phyloP scores from a whole-genome alignment of 805 yeast genomes.

The Yarrowia porcina region DNA sequence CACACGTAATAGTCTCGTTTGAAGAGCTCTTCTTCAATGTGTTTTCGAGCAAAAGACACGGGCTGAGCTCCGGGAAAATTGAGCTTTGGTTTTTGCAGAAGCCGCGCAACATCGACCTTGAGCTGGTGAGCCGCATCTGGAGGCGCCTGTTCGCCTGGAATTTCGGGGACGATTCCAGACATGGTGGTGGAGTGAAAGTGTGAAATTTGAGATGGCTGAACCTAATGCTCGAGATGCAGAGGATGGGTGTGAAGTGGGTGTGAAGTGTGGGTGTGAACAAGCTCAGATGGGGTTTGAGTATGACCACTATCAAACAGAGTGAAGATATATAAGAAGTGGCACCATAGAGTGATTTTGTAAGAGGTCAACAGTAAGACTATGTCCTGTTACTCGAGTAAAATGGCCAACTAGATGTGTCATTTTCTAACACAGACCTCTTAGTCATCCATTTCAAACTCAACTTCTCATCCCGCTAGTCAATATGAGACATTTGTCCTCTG shows the following conservation, averaged over 20 bases:
- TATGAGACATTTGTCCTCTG: too few relatives aligned
- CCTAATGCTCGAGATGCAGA: conserved; percentile 14
- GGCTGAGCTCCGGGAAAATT: conserved; percentile 94
- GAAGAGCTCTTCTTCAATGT: conserved; percentile 58
- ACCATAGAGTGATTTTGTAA: too few relatives aligned
- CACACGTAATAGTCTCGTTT: conserved; percentile 86
- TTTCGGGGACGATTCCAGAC: conserved; percentile 26
- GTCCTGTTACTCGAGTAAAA: too few relatives aligned
- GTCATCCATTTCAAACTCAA: too few relatives aligned
- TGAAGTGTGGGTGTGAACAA: background rate
- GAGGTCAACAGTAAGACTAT: too few relatives aligned
- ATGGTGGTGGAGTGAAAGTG: background rate
- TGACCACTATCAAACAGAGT: too few relatives aligned
- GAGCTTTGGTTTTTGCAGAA: conserved; percentile 54
- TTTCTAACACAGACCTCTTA: too few relatives aligned
- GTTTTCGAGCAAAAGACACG: conserved; percentile 76
- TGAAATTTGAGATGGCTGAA: conserved; percentile 4
- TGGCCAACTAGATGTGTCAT: too few relatives aligned
- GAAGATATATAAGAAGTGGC: too few relatives aligned
- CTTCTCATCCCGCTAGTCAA: too few relatives aligned
- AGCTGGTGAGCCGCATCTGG: conserved; percentile 66
- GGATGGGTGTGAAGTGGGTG: background rate
- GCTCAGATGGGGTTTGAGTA: background rate
- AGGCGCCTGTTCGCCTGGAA: conserved; percentile 65
- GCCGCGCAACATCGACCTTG: conserved; percentile 61